These are phyloP conservation scores for Botryotinia calthae DNA, from an alignment of 2,329 filamentous ascomycete species.

Conservation along the genomic window DNA sequence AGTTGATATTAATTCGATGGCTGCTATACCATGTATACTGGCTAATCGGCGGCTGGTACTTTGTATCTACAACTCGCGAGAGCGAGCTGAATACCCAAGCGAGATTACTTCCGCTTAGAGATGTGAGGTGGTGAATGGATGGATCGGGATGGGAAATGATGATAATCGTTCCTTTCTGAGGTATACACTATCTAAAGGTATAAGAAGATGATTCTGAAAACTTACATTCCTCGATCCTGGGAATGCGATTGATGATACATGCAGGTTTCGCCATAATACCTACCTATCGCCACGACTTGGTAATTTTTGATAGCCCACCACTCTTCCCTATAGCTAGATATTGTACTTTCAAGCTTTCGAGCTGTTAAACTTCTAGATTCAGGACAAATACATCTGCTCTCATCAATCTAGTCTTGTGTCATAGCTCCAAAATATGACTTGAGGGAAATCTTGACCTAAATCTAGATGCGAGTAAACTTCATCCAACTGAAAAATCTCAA, in stretches of 20 bases:
- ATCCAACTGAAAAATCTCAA: not conserved
- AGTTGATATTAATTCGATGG: not conserved
- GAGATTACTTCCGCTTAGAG: not conserved
- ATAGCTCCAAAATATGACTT: not conserved
- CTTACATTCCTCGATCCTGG: not conserved
- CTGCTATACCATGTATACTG: not conserved
- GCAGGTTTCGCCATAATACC: not conserved
- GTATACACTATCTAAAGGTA: not conserved
- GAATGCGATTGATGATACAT: not conserved
- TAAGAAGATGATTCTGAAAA: not conserved
- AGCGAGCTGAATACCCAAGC: not conserved
- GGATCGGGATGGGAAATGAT: not conserved
- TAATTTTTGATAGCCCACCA: not conserved
- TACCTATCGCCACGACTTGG: not conserved
- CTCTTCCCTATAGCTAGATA: not conserved
- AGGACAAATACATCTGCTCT: not conserved
- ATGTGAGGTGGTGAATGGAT: not conserved
- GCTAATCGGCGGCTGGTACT: not conserved
- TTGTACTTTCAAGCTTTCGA: not conserved
- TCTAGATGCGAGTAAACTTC: not conserved
- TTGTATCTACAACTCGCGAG: not conserved
- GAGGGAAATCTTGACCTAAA: not conserved
- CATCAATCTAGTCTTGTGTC: not conserved
- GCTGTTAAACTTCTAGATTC: not conserved
- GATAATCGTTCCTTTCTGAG: not conserved